phyloP scores from a whole-genome alignment of 2,329 filamentous ascomycete genomes.

The Claviceps pazoutovae region DNA sequence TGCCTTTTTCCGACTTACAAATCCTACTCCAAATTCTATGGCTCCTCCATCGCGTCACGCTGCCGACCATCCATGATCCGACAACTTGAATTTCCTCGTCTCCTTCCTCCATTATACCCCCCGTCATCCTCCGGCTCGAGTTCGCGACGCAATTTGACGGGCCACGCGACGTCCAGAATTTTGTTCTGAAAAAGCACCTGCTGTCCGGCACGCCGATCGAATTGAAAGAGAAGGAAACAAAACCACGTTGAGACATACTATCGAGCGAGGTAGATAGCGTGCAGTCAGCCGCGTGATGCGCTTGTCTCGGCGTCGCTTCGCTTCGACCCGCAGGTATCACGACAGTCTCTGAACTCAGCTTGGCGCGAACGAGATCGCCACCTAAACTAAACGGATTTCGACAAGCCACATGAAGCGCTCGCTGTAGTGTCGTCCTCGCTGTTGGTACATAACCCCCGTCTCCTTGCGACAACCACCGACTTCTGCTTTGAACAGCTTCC shows the following conservation, averaged over 20 bases:
- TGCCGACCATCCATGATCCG: neutral
- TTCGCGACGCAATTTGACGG: neutral
- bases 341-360: neutral
- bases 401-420: neutral
- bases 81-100: neutral
- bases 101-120: neutral
- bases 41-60: neutral
- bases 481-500: neutral
- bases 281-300: neutral
- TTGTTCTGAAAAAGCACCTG: neutral
- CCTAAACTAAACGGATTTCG: conserved; percentile 4
- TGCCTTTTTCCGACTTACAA: neutral
- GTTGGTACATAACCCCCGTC: neutral
- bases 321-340: neutral
- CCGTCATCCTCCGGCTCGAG: no score
- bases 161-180: neutral
- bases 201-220: neutral
- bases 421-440: conserved; percentile 3
- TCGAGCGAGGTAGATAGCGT: neutral
- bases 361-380: conserved; percentile 1
- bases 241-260: neutral
- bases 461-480: neutral
- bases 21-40: neutral
- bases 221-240: neutral
- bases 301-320: neutral